Conservation (phyloP, 2,329 filamentous ascomycete genomes). For the Colletotrichum sp. region DNA sequence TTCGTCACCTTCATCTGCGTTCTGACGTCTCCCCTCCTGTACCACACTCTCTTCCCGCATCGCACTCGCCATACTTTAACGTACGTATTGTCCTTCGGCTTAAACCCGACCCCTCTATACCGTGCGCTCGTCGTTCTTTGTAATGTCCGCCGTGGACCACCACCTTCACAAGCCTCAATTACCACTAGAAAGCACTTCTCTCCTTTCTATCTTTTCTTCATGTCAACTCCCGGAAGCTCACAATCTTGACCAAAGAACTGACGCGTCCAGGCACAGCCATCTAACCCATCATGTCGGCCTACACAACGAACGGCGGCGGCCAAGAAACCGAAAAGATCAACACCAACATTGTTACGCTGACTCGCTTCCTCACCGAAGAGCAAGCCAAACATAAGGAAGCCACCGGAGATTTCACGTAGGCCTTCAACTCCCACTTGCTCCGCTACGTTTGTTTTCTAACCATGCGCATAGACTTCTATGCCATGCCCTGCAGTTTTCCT, state of each 20-base stretch:
- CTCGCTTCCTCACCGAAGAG: conserved; percentile 94
- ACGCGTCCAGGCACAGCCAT: neutral
- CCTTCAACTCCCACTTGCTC: conserved; percentile 20
- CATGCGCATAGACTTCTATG: conserved; percentile 74
- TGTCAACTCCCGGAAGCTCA: neutral
- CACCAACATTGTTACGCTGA: conserved; percentile 94
- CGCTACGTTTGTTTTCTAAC: neutral
- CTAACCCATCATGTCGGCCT: conserved; percentile 20
- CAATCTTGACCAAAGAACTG: neutral
- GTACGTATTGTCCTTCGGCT: neutral
- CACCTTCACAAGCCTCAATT: conserved; percentile 11
- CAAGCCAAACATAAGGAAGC: conserved; percentile 92
- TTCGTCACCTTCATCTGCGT: conserved; percentile 1
- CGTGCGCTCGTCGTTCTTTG: neutral
- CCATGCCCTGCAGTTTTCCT: conserved; percentile 98
- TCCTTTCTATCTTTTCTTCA: neutral
- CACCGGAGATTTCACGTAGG: conserved; percentile 97
- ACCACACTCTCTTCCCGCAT: neutral
- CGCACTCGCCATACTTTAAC: neutral
- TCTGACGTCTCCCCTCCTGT: neutral
- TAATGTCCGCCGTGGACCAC: neutral
- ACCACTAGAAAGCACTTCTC: neutral
- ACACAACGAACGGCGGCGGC: conserved; percentile 42
- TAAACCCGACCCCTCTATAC: neutral
- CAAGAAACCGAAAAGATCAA: conserved; percentile 81